A percentile compares a stretch with the other conserved stretches of the same genome.
Evolutionary conservation across 1,284 basidiomycete genomes (phyloP).

Genomic region (Taiwanofungus camphoratus): DNA sequence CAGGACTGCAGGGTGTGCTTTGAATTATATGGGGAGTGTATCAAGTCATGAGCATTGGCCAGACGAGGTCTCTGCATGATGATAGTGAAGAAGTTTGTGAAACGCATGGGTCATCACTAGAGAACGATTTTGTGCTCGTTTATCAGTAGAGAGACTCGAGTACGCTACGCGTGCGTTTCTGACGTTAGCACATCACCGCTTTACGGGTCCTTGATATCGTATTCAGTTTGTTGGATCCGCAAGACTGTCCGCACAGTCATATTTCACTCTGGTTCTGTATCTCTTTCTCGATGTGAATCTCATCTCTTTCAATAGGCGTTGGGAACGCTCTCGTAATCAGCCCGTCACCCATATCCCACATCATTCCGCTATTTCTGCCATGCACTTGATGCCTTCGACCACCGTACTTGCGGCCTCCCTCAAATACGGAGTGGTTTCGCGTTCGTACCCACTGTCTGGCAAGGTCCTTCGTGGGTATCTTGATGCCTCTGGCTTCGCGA

Average conservation of each 20-base stretch:
- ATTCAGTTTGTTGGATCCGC: not conserved
- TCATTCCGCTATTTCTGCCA: constrained; percentile 45
- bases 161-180: too few species aligned
- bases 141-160: too few species aligned
- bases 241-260: not conserved
- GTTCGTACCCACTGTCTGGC: constrained; percentile 68
- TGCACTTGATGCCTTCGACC: constrained; percentile 52
- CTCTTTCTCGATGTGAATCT: not conserved
- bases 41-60: too few species aligned
- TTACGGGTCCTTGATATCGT: too few species aligned
- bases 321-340: constrained; percentile 60
- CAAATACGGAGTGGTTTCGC: constrained; percentile 68
- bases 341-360: constrained; percentile 60
- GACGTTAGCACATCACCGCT: too few species aligned
- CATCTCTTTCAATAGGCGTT: constrained; percentile 45
- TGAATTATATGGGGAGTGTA: too few species aligned
- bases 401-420: constrained; percentile 61
- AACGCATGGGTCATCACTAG: too few species aligned
- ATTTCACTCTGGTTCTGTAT: not conserved
- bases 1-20: too few species aligned
- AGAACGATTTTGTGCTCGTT: too few species aligned
- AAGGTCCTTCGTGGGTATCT: constrained; percentile 70
- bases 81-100: too few species aligned
- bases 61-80: too few species aligned
- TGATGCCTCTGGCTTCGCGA: constrained; percentile 54